A percentile compares a stretch with the other conserved stretches of the same genome.
These are phyloP conservation scores for Cystobasidium sp. DNA, from an alignment of 1,284 basidiomycete genomes.

Conservation along the genomic window DNA sequence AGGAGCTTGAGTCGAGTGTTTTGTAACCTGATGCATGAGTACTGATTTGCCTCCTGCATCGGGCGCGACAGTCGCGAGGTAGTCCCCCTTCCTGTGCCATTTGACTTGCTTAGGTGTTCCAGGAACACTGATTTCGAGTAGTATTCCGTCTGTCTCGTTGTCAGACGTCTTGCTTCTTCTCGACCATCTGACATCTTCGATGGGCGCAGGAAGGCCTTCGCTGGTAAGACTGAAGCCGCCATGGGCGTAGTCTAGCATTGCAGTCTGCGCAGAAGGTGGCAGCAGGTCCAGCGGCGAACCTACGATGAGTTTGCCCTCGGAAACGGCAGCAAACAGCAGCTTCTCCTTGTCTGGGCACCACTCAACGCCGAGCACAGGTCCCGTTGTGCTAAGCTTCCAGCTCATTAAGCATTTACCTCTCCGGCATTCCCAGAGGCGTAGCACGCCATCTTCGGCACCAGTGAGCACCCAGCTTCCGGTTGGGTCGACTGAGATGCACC, in stretches of 20 bases:
- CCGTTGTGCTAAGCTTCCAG: constrained; percentile 79
- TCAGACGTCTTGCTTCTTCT: constrained; percentile 59
- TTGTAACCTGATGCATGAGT: constrained; percentile 92
- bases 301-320: constrained; percentile 78
- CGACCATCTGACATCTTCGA: constrained; percentile 61
- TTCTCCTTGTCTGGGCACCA: constrained; percentile 92
- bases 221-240: constrained; percentile 50
- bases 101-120: constrained; percentile 81
- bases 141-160: constrained; percentile 61
- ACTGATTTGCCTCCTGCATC: constrained; percentile 70
- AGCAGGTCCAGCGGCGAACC: constrained; percentile 69
- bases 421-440: constrained; percentile 91
- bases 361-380: constrained; percentile 75
- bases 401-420: constrained; percentile 86
- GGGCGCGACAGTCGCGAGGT: constrained; percentile 79
- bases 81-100: constrained; percentile 96
- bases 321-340: constrained; percentile 76
- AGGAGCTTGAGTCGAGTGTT: constrained; percentile 93
- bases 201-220: constrained; percentile 21
- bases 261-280: constrained; percentile 60
- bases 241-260: constrained; percentile 51
- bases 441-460: constrained; percentile 86
- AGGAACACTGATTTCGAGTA: constrained; percentile 64
- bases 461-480: constrained; percentile 89
- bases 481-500: constrained; percentile 80